Evolutionary conservation across 1,139 yeast species (phyloP).

Genomic region (Pichia sorboxylosa): DNA sequence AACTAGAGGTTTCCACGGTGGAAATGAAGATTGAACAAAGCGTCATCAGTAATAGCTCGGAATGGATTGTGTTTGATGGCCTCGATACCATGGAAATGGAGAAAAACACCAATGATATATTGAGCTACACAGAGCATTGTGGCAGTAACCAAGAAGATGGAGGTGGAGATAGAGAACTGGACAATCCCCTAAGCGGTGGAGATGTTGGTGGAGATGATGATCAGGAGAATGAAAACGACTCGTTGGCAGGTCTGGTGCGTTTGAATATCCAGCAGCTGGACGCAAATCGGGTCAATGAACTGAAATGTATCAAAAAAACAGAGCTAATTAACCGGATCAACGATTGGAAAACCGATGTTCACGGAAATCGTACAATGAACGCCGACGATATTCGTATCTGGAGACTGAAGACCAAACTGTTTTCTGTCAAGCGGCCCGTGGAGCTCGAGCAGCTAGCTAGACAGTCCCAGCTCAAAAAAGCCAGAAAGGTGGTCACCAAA

Average conservation of each 20-base stretch:
- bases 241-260: slow-evolving; percentile 6
- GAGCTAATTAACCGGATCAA: slow-evolving; percentile 8
- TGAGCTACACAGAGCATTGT: slow-evolving; percentile 5
- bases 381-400: too few species aligned
- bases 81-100: background rate
- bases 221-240: slow-evolving; percentile 1
- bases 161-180: background rate
- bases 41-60: slow-evolving; percentile 2
- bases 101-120: slow-evolving; percentile 2
- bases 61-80: slow-evolving; percentile 6
- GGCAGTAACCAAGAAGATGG: background rate
- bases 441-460: too few species aligned
- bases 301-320: slow-evolving; percentile 1
- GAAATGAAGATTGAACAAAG: background rate
- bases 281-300: background rate
- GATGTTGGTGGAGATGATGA: slow-evolving; percentile 1
- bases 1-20: too few species aligned
- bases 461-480: background rate
- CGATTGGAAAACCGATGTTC: slow-evolving; percentile 5
- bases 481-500: slow-evolving; percentile 2
- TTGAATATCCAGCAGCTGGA: background rate
- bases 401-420: too few species aligned
- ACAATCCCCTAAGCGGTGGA: too few species aligned
- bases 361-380: background rate
- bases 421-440: too few species aligned